phyloP scores from a whole-genome alignment of 768 basidiomycete species.

The Amanita rubescens region DNA sequence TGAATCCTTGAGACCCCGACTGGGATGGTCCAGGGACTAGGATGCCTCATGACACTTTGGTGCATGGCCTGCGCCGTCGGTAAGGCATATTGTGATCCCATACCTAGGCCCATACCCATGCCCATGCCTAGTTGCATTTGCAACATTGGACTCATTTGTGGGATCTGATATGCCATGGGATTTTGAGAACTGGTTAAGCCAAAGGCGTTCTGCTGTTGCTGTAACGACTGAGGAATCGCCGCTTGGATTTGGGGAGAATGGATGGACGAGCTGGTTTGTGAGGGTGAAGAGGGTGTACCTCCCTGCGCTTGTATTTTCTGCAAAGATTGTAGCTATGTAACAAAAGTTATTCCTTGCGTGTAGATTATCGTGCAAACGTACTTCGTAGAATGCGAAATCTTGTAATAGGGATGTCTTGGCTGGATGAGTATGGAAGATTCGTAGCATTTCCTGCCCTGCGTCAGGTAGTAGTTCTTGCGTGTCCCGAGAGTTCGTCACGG shows the following conservation, averaged over 20 bases:
- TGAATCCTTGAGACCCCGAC: constrained; percentile 21
- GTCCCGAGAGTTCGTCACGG: constrained; percentile 96
- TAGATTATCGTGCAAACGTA: constrained; percentile 23
- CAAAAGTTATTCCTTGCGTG: neutral
- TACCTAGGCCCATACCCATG: constrained; percentile 43
- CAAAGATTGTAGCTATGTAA: constrained; percentile 68
- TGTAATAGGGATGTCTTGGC: constrained; percentile 90
- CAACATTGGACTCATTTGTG: constrained; percentile 57
- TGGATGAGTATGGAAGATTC: constrained; percentile 91
- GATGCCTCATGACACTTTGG: constrained; percentile 78
- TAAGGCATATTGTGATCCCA: constrained; percentile 44
- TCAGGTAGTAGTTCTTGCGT: constrained; percentile 96
- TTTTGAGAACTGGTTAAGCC: constrained; percentile 38
- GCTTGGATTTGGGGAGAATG: constrained; percentile 35
- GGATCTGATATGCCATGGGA: constrained; percentile 48
- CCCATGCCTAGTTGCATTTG: constrained; percentile 51
- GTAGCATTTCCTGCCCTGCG: constrained; percentile 93
- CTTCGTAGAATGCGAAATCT: constrained; percentile 91
- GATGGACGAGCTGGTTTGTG: constrained; percentile 26
- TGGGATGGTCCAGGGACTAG: constrained; percentile 53
- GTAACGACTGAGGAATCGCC: constrained; percentile 20
- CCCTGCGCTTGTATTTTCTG: constrained; percentile 53
- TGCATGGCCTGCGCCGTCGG: constrained; percentile 72
- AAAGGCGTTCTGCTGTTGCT: constrained; percentile 40
- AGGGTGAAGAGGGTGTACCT: constrained; percentile 31